Conservation (phyloP, 768 basidiomycete species). For the Scleroderma bovista region DNA sequence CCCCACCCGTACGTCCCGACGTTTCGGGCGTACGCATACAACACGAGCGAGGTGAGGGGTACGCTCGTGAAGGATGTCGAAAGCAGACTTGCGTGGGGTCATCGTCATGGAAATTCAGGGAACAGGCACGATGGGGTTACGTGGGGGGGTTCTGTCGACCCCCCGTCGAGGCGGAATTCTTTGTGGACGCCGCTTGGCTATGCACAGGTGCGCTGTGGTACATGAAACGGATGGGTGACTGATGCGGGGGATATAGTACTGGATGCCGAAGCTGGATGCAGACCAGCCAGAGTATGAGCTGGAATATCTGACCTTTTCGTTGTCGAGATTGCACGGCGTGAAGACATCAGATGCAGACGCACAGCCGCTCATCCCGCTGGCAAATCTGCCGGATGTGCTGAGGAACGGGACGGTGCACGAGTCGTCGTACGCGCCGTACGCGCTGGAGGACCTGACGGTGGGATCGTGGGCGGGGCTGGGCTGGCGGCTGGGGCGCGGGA, state of each 20-base stretch:
- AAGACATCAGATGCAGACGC: slow-evolving; percentile 22
- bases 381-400: slow-evolving; percentile 48
- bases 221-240: slow-evolving; percentile 2
- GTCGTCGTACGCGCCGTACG: slow-evolving; percentile 62
- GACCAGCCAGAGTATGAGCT: slow-evolving; percentile 62
- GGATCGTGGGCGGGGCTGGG: slow-evolving; percentile 66
- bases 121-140: slow-evolving; percentile 24
- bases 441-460: slow-evolving; percentile 74
- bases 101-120: slow-evolving; percentile 40
- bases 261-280: slow-evolving; percentile 53
- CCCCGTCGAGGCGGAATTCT: slow-evolving; percentile 68
- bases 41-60: slow-evolving; percentile 42
- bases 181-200: slow-evolving; percentile 76
- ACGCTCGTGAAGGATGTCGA: slow-evolving; percentile 3
- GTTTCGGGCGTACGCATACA: slow-evolving; percentile 79
- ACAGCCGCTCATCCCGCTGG: slow-evolving; percentile 49
- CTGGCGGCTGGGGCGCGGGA: slow-evolving; percentile 49
- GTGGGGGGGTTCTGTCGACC: slow-evolving; percentile 19
- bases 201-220: slow-evolving; percentile 58
- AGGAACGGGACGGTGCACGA: slow-evolving; percentile 36
- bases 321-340: slow-evolving; percentile 35
- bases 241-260: slow-evolving; percentile 44
- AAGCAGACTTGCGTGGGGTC: too few species aligned
- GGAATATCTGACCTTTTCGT: slow-evolving; percentile 69
- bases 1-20: slow-evolving; percentile 84